Evolutionary conservation across 352 stramenopile genomes (phyloP).

Genomic region (Pythium plurisporium): DNA sequence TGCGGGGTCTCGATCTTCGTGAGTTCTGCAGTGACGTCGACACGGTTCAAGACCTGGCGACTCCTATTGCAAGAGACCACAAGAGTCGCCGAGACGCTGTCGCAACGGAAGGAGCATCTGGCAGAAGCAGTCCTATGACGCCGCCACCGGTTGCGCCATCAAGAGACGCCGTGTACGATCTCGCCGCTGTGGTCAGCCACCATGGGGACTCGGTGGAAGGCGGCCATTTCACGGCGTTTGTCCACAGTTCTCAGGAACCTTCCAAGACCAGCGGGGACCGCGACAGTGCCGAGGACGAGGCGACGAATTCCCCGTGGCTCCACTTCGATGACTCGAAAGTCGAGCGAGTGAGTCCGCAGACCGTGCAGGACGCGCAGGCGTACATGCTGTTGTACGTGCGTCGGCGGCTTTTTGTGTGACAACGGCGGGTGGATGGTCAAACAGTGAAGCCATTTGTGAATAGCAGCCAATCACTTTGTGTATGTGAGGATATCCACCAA

Average conservation of each 20-base stretch:
- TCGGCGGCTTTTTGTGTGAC: slow-evolving; percentile 20
- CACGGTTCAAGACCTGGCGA: slow-evolving; percentile 13
- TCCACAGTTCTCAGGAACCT: slow-evolving; percentile 26
- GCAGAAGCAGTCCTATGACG: slow-evolving; percentile 6
- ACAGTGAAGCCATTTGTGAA: not conserved
- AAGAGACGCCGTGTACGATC: slow-evolving; percentile 48
- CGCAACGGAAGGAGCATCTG: not conserved
- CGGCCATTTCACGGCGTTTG: slow-evolving; percentile 68
- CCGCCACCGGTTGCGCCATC: slow-evolving; percentile 6
- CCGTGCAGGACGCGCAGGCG: slow-evolving; percentile 50
- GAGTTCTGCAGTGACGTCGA: slow-evolving; percentile 37
- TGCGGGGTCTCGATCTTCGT: slow-evolving; percentile 24
- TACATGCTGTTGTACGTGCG: slow-evolving; percentile 49
- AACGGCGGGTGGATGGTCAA: not conserved
- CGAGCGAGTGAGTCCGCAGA: slow-evolving; percentile 26
- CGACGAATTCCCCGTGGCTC: slow-evolving; percentile 34
- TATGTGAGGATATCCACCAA: not conserved
- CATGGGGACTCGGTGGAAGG: slow-evolving; percentile 64
- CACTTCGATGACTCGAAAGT: slow-evolving; percentile 60
- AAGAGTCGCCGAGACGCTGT: slow-evolving; percentile 15
- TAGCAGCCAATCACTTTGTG: not conserved
- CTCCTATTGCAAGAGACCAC: not conserved
- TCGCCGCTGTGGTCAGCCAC: slow-evolving; percentile 59
- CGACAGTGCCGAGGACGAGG: not conserved
- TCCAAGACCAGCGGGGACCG: not conserved